Base-by-base conservation (phyloP, 768 basidiomycete genomes). In the Pleurotus sapidus region DNA sequence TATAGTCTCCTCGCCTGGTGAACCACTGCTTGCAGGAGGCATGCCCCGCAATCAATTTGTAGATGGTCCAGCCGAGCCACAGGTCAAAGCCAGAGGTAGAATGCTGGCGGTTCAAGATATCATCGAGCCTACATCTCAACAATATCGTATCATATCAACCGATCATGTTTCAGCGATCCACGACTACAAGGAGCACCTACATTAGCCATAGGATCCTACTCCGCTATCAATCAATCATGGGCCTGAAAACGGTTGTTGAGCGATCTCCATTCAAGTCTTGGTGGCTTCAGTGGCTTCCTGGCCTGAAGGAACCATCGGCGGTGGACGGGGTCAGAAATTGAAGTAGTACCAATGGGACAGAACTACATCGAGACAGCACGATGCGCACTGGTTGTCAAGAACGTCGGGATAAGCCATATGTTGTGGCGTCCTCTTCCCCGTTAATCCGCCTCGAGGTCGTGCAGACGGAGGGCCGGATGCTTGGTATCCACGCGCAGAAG, bases 121-220 rank as follows among this genome's bases (percentile, higher is more conserved):
- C 49, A 14, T 18, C 39, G 51, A 54, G 51, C 17, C 51, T 39
- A 25, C 51, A 54, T 54, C 51, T 54, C 51, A 54, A 54, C 51
- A 43, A 54, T 12, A 39, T n/a, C 34, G 12, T 54, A 54, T 54
- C 51, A 42, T 54, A 30, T 54, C 51, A 54, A 54, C 51, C 51
- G 51, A 54, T 54, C 51, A 54, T 54, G 51, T 54, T 54, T 54
- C 51, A 54, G 49, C 27, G n/a, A 30, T 15, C 42, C 46, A 48
- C 46, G 6, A 48, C 23, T 25, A 24, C 18, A 48, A 48, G 18
- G 23, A 9, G 46, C 17, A 24, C 46, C 46, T 6, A 17, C 30
- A 34, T 11, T 34, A 34, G 30, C n/a, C 42, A 23, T 51, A 51
- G 49, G 49, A 34, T 51, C 49, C 30, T 27, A 11, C 27, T n/a